Evolutionary conservation across 768 basidiomycete genomes (phyloP).

Genomic region (Grammothele lineata): DNA sequence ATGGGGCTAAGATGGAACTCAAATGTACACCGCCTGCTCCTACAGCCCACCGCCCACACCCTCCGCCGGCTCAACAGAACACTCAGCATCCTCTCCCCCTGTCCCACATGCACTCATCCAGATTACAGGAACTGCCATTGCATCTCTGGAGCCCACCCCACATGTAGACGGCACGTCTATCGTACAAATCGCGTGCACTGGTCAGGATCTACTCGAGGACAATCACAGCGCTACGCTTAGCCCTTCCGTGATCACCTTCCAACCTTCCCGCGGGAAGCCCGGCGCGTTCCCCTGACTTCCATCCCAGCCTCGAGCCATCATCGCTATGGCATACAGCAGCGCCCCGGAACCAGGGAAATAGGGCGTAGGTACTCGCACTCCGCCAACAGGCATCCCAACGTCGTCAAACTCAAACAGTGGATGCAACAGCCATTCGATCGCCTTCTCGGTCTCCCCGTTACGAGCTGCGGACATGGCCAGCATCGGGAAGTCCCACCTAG

Average conservation of each 20-base stretch:
- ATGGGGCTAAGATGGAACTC: too few species aligned
- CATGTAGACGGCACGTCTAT: too few species aligned
- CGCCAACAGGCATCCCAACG: slow-evolving; percentile 56
- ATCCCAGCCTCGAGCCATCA: slow-evolving; percentile 62
- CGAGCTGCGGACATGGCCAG: slow-evolving; percentile 60
- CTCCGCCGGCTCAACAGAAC: too few species aligned
- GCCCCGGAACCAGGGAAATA: slow-evolving; percentile 57
- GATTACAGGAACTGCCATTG: too few species aligned
- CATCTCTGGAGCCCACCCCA: too few species aligned
- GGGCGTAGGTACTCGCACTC: slow-evolving; percentile 50
- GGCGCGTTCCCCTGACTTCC: slow-evolving; percentile 33
- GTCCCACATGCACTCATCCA: not conserved
- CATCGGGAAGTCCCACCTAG: slow-evolving; percentile 61
- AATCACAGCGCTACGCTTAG: slow-evolving; percentile 32
- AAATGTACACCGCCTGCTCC: too few species aligned
- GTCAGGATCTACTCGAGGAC: not conserved
- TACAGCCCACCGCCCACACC: too few species aligned
- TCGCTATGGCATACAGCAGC: slow-evolving; percentile 47
- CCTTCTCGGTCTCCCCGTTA: slow-evolving; percentile 43
- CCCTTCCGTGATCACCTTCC: slow-evolving; percentile 35
- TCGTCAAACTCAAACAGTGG: slow-evolving; percentile 56
- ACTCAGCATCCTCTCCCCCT: too few species aligned
- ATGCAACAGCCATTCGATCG: slow-evolving; percentile 51
- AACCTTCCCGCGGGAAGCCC: slow-evolving; percentile 38
- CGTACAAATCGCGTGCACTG: too few species aligned